Evolutionary conservation across 2,329 filamentous ascomycete genomes (phyloP), one percentile per base, ranked within the genome.

Genomic region (Trichoderma aggressivum): DNA sequence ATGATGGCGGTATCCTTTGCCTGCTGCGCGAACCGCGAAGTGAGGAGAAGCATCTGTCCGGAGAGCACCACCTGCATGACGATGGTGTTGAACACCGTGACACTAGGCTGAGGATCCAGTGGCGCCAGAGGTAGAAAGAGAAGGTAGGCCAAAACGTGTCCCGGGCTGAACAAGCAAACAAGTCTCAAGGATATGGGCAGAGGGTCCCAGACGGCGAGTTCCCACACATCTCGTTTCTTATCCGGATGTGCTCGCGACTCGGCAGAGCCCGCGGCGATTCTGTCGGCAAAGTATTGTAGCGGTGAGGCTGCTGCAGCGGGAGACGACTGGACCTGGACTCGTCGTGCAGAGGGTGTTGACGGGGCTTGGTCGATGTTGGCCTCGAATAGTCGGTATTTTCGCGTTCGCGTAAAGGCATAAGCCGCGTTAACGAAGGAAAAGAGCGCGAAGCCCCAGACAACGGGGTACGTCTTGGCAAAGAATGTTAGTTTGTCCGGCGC

Each of bases 171-270:
- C 53, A 96, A 85, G 76, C 93, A 96, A 78, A 98, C 94, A 3
- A 98, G 84, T 47, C 91, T 89, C 67, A 98, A 82, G 59, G 90
- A 94, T 43, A 97, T 86, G 2, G 94, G 94, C 60, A 95, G 87
- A 39, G 97, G 96, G 79, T 98, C 94, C 96, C 96, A 99, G 7
- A 98, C 87, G 2, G 91, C 88, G 63, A 99, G 83, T 81, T 99
- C 94, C 96, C 96, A 99, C 11, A 99, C 96, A 80, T 99, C 94
- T 12, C 91, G 88, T 30, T 88, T 87, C 70, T 90, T 89, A 78
- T 96, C 91, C 0, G 95, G 93, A 81, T 98, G 92, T 32, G 94
- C 92, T 78, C 94, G 89, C 30, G 92, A 90, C 74, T 94, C 90
- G n/a, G 94, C 93, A 26, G 89, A 91, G 43, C 91, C 89, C 30